Base-by-base conservation (phyloP, 805 yeast species). In the Maudiozyma pseudohumilis region DNA sequence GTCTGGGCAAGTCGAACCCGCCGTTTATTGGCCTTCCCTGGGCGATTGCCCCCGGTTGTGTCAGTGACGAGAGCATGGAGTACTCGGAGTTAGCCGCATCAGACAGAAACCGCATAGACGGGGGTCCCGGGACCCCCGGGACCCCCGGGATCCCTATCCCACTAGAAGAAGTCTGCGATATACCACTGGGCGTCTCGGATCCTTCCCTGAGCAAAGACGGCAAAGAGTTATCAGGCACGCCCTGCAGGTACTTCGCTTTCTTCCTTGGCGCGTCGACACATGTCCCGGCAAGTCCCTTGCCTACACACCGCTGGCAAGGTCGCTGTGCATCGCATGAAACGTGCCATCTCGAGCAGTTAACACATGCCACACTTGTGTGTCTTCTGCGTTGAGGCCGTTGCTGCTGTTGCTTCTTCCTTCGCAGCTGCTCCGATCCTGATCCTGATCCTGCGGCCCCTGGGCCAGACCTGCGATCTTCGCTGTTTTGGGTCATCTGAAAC, bases 251-350 rank as follows among this genome's bases (percentile, higher is more conserved):
- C 57, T 89, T 89, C 61, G 83, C 82, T 44, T 75, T 69, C 60
- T 86, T 87, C 33, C 97, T 65, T 2, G 92, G 92, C 5, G 96
- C 96, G 62, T 92, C 96, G 23, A 74, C 74, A 61, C 97, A 89
- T 0, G 83, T 67, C 12, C 64, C 71, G 2, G 69, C 71, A 12
- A 86, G 60, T 0, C 88, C 89, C 50, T 86, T 68, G 21, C 66
- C 67, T 3, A 80, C 56, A 58, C 98, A 89, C 35, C 95, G 60
- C 38, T 70, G 69, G 52, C 98, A 89, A 0, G 95, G 95, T 27
- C 95, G 73, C 54, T 59, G 56, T 19, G 77, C 74, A 49, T 88
- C 96, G 59, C 98, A 89, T 0, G 96, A 84, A 68, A 88, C 75
- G 57, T 89, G 98, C 2, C 94, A 83, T 49, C 77, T 74, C 42